Evolutionary conservation across 2,329 filamentous ascomycete genomes (phyloP).

Genomic region (Chlorencoelia australis): DNA sequence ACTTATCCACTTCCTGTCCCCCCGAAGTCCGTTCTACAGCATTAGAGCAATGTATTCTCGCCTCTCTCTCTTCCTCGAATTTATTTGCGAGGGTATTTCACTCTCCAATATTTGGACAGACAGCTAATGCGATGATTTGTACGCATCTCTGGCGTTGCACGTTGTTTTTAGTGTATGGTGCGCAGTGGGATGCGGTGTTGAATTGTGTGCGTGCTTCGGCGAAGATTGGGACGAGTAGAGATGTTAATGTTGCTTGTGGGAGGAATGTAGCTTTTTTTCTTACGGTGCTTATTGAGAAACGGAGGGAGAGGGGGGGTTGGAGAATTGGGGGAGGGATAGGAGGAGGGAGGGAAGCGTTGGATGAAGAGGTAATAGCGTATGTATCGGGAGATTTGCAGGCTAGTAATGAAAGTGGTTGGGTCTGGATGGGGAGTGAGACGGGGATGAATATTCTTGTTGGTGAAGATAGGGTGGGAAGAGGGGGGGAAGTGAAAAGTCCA

Average conservation of each 20-base stretch:
- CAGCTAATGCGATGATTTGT: slow-evolving; percentile 61
- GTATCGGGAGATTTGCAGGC: slow-evolving; percentile 80
- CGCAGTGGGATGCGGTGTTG: slow-evolving; percentile 62
- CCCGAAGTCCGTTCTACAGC: slow-evolving; percentile 57
- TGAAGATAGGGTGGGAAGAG: slow-evolving; percentile 4
- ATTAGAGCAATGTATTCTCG: slow-evolving; percentile 64
- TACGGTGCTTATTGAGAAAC: slow-evolving; percentile 49
- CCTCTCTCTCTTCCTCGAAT: slow-evolving; percentile 68
- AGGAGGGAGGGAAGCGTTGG: slow-evolving; percentile 28
- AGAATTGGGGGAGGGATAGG: slow-evolving; percentile 17
- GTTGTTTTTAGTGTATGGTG: slow-evolving; percentile 66
- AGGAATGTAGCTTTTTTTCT: slow-evolving; percentile 77
- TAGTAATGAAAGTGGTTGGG: slow-evolving; percentile 67
- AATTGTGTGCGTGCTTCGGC: slow-evolving; percentile 63
- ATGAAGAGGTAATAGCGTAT: slow-evolving; percentile 85
- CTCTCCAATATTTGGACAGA: slow-evolving; percentile 22
- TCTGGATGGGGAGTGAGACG: slow-evolving; percentile 60
- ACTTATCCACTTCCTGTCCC: slow-evolving; percentile 64
- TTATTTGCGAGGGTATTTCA: slow-evolving; percentile 58
- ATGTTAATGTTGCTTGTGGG: slow-evolving; percentile 69
- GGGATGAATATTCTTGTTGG: slow-evolving; percentile 25
- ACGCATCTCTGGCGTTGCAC: slow-evolving; percentile 82
- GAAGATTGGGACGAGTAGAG: slow-evolving; percentile 59
- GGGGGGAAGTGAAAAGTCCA: slow-evolving; percentile 7
- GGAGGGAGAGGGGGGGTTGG: slow-evolving; percentile 35